Base-by-base conservation (phyloP, 805 yeast species). In the Metschnikowia lunata region DNA sequence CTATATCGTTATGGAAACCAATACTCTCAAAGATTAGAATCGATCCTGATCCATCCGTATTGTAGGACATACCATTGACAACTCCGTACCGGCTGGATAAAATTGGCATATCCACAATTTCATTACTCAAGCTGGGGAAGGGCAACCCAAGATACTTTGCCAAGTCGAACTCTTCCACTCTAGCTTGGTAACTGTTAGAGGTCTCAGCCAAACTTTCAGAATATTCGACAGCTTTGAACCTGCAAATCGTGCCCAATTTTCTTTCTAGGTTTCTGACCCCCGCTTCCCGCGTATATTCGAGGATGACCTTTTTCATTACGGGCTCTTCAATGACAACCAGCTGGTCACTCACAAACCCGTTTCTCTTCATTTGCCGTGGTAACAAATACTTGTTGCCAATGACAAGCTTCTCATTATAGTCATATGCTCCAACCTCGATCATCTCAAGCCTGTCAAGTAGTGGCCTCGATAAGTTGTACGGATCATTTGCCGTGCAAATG, bases 41-140 rank as follows among this genome's bases (percentile, higher is more conserved):
- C 1, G 91, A 83, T 0, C 97, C 97, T 6, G 85, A 80, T 1
- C 97, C 97, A 55, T 84, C 86, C 3, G 88, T 80, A 66, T 85
- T 88, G 62, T 88, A 89, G 1, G 96, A 87, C 47, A 89, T 68
- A 0, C 97, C 97, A 59, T 88, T 87, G 9, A 88, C 97, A 7
- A 88, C 76, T 1, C 97, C 96, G 49, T 75, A 72, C 7, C 67
- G 66, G 29, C 74, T 75, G 9, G 87, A 76, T 40, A 71, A 63
- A 26, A 65, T 62, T 1, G 82, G 78, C 26, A 52, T 36, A n/a
- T 59, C 66, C 29, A 59, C 57, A n/a, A 64, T 50, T 34, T 69
- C 74, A 29, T 62, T 60, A 11, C 62, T 55, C 41, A 62, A 37
- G 31, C 57, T 63, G 53, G 72, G 66, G 53, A 71, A 68, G 11